Conservation (phyloP, 2,329 filamentous ascomycete genomes). For the Fusarium camptoceras region DNA sequence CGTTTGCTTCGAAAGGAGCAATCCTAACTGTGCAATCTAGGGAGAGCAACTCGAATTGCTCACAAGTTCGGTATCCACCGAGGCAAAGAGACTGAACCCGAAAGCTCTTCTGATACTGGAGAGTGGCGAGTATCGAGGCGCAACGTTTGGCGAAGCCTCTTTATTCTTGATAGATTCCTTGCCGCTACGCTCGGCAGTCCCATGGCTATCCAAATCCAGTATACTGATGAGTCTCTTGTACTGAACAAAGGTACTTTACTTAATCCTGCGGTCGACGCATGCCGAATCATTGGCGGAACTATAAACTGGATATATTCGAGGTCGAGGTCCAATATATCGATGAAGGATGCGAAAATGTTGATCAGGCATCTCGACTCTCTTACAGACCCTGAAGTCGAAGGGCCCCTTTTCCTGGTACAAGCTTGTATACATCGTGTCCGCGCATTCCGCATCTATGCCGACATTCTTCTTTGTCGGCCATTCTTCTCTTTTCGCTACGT, state of each 20-base stretch:
- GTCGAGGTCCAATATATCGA: conserved; percentile 67
- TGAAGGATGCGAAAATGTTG: conserved; percentile 67
- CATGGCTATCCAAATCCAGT: conserved; percentile 69
- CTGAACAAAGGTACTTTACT: conserved; percentile 51
- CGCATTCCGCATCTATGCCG: conserved; percentile 70
- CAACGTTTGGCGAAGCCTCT: conserved; percentile 73
- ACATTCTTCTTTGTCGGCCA: conserved; percentile 72
- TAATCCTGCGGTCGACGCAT: conserved; percentile 67
- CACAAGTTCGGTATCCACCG: conserved; percentile 72
- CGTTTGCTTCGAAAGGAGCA: neutral
- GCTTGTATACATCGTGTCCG: conserved; percentile 73
- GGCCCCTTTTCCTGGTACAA: conserved; percentile 59
- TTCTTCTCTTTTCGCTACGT: conserved; percentile 71
- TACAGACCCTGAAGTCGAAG: conserved; percentile 59
- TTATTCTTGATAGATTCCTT: conserved; percentile 72
- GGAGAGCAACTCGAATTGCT: conserved; percentile 72
- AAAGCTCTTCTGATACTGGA: conserved; percentile 57
- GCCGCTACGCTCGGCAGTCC: conserved; percentile 72
- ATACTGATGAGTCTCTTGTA: conserved; percentile 61
- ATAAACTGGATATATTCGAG: conserved; percentile 70
- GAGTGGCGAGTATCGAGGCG: conserved; percentile 61
- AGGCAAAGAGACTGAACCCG: conserved; percentile 65
- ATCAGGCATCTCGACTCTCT: conserved; percentile 57
- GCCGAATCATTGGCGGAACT: conserved; percentile 68
- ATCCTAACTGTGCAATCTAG: conserved; percentile 51